A percentile compares a stretch with the other conserved stretches of the same genome.
These are phyloP conservation scores for Lolium rigidum DNA, from an alignment of 176 grass and related monocot genomes.

Conservation along the genomic window DNA sequence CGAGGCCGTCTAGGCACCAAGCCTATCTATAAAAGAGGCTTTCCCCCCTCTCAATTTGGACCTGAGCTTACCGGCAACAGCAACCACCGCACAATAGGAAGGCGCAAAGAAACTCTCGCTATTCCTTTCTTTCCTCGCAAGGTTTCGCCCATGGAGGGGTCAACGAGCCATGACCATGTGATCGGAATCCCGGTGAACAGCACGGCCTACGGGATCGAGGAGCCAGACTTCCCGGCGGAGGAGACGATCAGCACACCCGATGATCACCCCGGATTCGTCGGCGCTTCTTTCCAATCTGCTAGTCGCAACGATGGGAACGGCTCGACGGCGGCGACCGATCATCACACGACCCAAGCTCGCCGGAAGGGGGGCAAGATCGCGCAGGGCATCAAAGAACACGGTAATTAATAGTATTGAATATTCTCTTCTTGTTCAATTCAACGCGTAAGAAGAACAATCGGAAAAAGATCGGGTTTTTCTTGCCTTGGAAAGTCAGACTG, in stretches of 20 bases:
- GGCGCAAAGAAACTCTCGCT: neutral
- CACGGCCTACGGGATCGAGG: slow-evolving; percentile 65
- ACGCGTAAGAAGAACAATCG: neutral
- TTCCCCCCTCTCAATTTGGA: slow-evolving; percentile 32
- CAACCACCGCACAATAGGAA: slow-evolving; percentile 46
- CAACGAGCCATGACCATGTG: slow-evolving; percentile 58
- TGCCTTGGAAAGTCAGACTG: slow-evolving; percentile 33
- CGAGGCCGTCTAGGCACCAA: slow-evolving; percentile 34
- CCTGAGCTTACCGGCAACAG: slow-evolving; percentile 42
- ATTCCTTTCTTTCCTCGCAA: slow-evolving; percentile 5
- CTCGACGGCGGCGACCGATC: slow-evolving; percentile 9
- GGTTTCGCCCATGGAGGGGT: slow-evolving; percentile 38
- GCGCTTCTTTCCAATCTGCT: slow-evolving; percentile 30
- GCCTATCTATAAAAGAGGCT: slow-evolving; percentile 61
- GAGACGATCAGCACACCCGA: slow-evolving; percentile 28
- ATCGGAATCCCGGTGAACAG: slow-evolving; percentile 72
- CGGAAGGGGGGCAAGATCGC: slow-evolving; percentile 67
- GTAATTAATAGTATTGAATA: slow-evolving; percentile 35
- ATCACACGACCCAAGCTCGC: slow-evolving; percentile 45
- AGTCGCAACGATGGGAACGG: slow-evolving; percentile 31
- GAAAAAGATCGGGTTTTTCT: slow-evolving; percentile 10
- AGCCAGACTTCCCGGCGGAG: slow-evolving; percentile 51
- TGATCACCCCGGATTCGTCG: slow-evolving; percentile 27
- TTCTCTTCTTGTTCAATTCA: neutral
- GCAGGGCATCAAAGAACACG: slow-evolving; percentile 78